Conservation (phyloP, 2,329 filamentous ascomycete genomes). For the Fusarium abutilonis region DNA sequence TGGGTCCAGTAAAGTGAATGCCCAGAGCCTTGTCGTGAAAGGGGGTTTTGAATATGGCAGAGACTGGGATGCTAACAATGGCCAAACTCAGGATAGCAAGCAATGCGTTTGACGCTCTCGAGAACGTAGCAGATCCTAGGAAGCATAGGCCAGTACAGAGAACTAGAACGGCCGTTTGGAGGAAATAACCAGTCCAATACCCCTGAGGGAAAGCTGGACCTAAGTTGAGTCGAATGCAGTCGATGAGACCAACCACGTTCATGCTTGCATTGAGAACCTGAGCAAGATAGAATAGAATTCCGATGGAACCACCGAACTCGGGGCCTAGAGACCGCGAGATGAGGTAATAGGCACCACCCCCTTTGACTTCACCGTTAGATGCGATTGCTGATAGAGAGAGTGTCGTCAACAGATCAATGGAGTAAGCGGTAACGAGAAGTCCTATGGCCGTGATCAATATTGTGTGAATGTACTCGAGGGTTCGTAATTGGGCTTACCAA, state of each 20-base stretch:
- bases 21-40: constrained; percentile 71
- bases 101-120: constrained; percentile 80
- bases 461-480: background rate
- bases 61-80: constrained; percentile 83
- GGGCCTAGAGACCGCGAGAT: constrained; percentile 87
- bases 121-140: constrained; percentile 81
- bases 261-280: constrained; percentile 86
- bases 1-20: constrained; percentile 82
- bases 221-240: constrained; percentile 82
- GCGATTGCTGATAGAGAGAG: constrained; percentile 89
- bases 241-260: constrained; percentile 86
- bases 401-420: constrained; percentile 83
- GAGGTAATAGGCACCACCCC: constrained; percentile 87
- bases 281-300: constrained; percentile 90
- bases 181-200: constrained; percentile 80
- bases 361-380: constrained; percentile 88
- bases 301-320: constrained; percentile 89
- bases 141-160: constrained; percentile 80
- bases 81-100: constrained; percentile 76
- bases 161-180: constrained; percentile 76
- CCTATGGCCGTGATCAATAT: constrained; percentile 54
- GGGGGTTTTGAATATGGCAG: constrained; percentile 73
- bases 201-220: constrained; percentile 73
- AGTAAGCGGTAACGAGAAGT: constrained; percentile 78
- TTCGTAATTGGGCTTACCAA: constrained; percentile 64